These are phyloP conservation scores for Ceratonia siliqua DNA, from an alignment of 306 rosid species.

Conservation along the genomic window DNA sequence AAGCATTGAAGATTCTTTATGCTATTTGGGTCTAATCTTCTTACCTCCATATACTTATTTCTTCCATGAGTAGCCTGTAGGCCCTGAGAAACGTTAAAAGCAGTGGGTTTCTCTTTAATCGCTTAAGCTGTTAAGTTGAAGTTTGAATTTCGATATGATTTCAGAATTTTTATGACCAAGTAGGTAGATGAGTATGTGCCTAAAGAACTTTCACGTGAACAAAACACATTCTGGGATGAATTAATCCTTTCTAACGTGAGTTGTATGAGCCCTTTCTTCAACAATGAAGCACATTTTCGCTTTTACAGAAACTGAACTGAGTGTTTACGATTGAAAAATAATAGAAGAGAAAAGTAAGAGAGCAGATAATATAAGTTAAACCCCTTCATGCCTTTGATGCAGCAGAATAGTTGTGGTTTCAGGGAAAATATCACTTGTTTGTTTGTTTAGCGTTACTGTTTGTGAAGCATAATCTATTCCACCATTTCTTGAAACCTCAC, in stretches of 20 bases:
- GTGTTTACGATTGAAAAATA: background rate
- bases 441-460: background rate
- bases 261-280: background rate
- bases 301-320: slow-evolving; percentile 13
- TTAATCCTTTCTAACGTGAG: no score
- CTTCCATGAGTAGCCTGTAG: background rate
- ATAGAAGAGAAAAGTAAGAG: background rate
- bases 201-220: background rate
- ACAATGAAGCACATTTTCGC: background rate
- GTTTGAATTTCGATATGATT: no score
- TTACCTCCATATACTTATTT: background rate
- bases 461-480: background rate
- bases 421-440: background rate
- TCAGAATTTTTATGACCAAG: no score
- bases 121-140: no score
- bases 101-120: no score
- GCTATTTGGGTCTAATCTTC: background rate
- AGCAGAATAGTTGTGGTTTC: background rate
- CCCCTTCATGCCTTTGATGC: background rate
- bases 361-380: background rate
- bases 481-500: background rate
- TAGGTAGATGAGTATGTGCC: no score
- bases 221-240: no score
- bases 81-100: background rate
- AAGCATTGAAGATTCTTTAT: background rate